Base-by-base conservation (phyloP, 352 stramenopile species). In the Phytophthora cactorum region DNA sequence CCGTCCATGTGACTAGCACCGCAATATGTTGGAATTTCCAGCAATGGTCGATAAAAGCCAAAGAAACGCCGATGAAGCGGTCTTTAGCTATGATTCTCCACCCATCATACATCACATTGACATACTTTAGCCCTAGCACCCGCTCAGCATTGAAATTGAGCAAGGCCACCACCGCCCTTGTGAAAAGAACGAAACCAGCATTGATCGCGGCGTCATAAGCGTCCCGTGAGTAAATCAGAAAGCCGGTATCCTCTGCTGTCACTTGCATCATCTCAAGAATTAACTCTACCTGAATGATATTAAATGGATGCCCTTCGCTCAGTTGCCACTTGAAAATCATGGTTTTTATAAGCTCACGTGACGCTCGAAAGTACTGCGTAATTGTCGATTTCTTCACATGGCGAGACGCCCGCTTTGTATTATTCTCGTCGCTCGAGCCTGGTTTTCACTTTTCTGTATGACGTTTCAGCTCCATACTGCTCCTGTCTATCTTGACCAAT, bases 21-120 rank as follows among this genome's bases (percentile, higher is more conserved):
- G 51, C 51, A 22, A 58, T 58, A 25, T 46, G 25, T 34, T 14
- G n/a, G 14, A 58, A 58, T 0, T n/a, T 58, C 51, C 34, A 58
- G 31, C 25, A 25, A 15, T 43, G 22, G 12, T 58, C 51, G 4
- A 58, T 58, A 12, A 58, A 58, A 47, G 51, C 51, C 11, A 47
- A 52, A 27, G 46, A 52, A 9, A 53, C 47, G n/a, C 47, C 47
- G 27, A 25, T 53, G 11, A 53, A 41, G 28, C 28, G 41, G 28
- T 53, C 47, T 22, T 62, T 29, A n/a, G 31, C 29, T 15, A 45
- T 56, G 31, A 3, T 56, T 56, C 31, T 31, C 29, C 29, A 44
- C 4, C 50, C 15, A 12, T 44, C 32, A 28, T 31, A 15, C 15
- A 56, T 28, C 50, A 32, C 50, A 36, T 56, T 56, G 10, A 45